Evolutionary conservation across 345 rosid genomes (phyloP).

Genomic region (Dimocarpus longan): DNA sequence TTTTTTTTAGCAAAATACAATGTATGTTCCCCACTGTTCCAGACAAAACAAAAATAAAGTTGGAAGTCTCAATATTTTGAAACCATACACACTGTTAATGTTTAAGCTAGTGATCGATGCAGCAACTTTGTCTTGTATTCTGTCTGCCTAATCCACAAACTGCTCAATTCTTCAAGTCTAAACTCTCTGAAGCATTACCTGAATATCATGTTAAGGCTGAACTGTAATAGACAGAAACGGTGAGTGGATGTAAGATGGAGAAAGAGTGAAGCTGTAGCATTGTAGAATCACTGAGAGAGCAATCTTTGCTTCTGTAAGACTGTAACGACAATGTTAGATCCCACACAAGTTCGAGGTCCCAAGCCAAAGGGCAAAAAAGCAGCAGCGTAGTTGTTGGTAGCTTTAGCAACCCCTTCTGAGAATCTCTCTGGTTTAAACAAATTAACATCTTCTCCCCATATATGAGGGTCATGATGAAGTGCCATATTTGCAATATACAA

Average conservation of each 20-base stretch:
- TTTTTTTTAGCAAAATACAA: background rate
- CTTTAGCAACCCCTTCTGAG: slow-evolving; percentile 30
- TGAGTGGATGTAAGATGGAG: slow-evolving; percentile 36
- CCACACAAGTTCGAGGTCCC: slow-evolving; percentile 37
- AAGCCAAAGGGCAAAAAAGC: slow-evolving; percentile 32
- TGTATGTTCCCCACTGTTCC: too few species aligned
- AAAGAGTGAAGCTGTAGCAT: slow-evolving; percentile 29
- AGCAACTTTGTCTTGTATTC: background rate
- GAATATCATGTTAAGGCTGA: slow-evolving; percentile 35
- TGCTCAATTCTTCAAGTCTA: too few species aligned
- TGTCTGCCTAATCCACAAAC: background rate
- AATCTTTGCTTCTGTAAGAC: slow-evolving; percentile 29
- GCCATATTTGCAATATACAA: slow-evolving; percentile 19
- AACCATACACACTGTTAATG: background rate
- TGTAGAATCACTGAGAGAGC: slow-evolving; percentile 42
- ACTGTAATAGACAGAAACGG: slow-evolving; percentile 8
- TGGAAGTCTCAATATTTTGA: too few species aligned
- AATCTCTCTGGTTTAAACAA: slow-evolving; percentile 36
- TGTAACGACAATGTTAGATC: slow-evolving; percentile 26
- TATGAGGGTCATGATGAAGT: slow-evolving; percentile 29
- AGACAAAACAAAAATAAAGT: too few species aligned
- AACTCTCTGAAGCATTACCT: slow-evolving; percentile 19
- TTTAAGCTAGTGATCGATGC: background rate
- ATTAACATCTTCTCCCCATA: slow-evolving; percentile 41
- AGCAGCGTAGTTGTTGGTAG: slow-evolving; percentile 22